Evolutionary conservation across 139 green algal species (phyloP), one percentile per base, ranked within the genome.

Genomic region (Micractinium conductrix): DNA sequence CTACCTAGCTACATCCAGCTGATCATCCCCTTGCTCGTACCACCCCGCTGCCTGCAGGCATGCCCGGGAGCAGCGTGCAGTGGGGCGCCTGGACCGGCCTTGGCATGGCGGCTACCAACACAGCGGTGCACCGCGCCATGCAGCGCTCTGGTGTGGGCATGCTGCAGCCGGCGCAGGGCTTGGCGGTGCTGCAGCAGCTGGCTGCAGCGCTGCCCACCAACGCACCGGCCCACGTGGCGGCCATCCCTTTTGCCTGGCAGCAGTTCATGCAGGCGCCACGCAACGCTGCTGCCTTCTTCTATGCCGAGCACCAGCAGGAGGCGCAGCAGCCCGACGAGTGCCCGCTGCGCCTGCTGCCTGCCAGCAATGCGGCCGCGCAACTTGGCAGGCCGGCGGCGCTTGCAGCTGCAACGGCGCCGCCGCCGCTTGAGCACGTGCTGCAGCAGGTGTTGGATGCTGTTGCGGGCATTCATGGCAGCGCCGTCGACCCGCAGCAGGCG

Each of bases 61-160:
- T 86, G 19, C 14, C 70, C 5, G 38, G 50, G 40, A 55, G 48
- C 45, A 89, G 78, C 63, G 65, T 95, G 88, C 89, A 93, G 63
- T 94, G 91, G 91, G 91, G 91, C 33, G 81, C 91, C 38, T 94
- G 91, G 91, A 85, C 74, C 0, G 73, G 44, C 38, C 67, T 84
- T 40, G 90, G 90, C 79, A 93, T 93, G 90, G 93, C 92, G 19
- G 86, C 86, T 1, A 44, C 9, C 38, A 85, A 78, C 10, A 26
- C 40, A 0, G 82, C 79, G 2, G 90, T 92, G 43, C 68, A 83
- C 26, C n/a, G 45, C 0, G 90, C 88, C 48, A 90, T 91, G 83
- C 48, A 92, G 68, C 87, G 93, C 2, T 90, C 93, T 2, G 95
- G 95, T 19, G 87, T 96, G 72, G 90, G 89, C 8, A 87, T 92